These are phyloP conservation scores for Talaromyces verruculosus DNA, from an alignment of 2,329 filamentous ascomycete genomes.

Conservation along the genomic window DNA sequence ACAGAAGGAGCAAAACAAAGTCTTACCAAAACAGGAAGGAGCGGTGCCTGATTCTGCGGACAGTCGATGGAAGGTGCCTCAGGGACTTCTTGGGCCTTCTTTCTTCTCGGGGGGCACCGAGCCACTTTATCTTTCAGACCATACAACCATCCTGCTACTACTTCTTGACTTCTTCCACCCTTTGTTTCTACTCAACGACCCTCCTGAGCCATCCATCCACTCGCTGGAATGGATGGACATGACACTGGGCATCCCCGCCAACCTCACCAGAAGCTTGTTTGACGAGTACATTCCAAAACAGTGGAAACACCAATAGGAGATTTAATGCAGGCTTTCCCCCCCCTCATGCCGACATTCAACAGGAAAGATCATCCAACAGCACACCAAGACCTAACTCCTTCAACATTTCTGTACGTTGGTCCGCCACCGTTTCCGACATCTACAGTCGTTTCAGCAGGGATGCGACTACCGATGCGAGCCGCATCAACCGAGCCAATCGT, in stretches of 20 bases:
- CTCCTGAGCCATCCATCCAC: not conserved
- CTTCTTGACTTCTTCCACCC: not conserved
- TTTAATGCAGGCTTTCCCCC: not conserved
- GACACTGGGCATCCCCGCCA: slow-evolving; percentile 10
- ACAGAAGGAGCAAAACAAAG: not conserved
- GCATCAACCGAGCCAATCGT: not conserved
- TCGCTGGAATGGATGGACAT: slow-evolving; percentile 17
- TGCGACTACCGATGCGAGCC: not conserved
- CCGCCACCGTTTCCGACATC: not conserved
- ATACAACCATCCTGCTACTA: not conserved
- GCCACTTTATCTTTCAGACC: not conserved
- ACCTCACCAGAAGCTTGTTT: slow-evolving; percentile 13
- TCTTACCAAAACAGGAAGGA: slow-evolving; percentile 10
- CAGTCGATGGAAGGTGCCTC: not conserved
- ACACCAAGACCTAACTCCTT: not conserved
- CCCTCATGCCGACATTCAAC: not conserved
- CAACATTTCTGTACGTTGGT: not conserved
- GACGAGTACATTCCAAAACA: slow-evolving; percentile 15
- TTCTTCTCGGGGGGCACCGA: slow-evolving; percentile 4
- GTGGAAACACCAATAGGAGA: slow-evolving; percentile 3
- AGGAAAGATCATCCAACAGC: not conserved
- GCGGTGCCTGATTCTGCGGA: slow-evolving; percentile 3
- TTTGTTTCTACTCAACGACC: not conserved
- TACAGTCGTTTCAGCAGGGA: slow-evolving; percentile 4
- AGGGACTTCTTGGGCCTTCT: not conserved